These are phyloP conservation scores for Calonectria henricotiae DNA, from an alignment of 2,329 filamentous ascomycete species.

Conservation along the genomic window DNA sequence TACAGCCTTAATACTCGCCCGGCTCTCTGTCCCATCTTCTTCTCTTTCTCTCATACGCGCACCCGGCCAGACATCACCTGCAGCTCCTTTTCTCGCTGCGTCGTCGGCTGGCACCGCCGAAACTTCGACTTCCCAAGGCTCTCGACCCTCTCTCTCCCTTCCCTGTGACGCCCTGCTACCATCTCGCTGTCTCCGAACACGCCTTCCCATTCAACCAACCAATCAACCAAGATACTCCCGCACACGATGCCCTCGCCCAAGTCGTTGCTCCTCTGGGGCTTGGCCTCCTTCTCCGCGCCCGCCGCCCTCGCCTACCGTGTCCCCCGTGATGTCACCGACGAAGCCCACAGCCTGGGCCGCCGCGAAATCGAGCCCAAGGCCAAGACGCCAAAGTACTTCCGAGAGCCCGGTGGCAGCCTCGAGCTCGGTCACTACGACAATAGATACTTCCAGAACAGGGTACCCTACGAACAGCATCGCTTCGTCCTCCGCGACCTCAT, in stretches of 20 bases:
- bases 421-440: conserved; percentile 81
- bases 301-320: conserved; percentile 44
- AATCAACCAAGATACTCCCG: no score
- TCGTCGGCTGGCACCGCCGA: neutral
- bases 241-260: conserved; percentile 45
- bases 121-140: neutral
- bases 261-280: conserved; percentile 50
- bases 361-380: conserved; percentile 33
- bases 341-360: conserved; percentile 10
- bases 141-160: neutral
- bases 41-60: neutral
- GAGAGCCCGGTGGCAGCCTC: conserved; percentile 74
- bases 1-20: conserved; percentile 10
- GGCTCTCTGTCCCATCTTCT: neutral
- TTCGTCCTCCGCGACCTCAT: conserved; percentile 79
- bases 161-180: neutral
- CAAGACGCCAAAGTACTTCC: conserved; percentile 73
- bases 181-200: neutral
- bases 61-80: neutral
- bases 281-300: conserved; percentile 47
- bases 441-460: conserved; percentile 77
- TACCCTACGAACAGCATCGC: conserved; percentile 78
- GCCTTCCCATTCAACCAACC: no score
- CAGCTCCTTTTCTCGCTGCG: neutral
- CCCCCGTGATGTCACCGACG: conserved; percentile 27